Evolutionary conservation across 208 protist genomes (phyloP).

Genomic region (Wallacemonas sp.): DNA sequence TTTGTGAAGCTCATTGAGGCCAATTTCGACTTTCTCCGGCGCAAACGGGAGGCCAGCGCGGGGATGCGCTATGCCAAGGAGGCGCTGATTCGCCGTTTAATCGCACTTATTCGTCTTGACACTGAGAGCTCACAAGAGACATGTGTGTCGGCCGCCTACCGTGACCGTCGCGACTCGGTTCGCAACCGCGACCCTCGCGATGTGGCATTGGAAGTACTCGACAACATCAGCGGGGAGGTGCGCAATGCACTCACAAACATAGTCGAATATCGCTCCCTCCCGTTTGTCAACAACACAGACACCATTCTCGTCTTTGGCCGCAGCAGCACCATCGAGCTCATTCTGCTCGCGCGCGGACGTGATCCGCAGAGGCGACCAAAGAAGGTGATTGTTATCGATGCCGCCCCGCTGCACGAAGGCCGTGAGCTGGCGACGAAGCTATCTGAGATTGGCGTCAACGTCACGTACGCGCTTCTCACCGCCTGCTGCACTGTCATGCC

Average conservation of each 20-base stretch:
- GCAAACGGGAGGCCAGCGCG: constrained; percentile 53
- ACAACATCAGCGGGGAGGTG: constrained; percentile 55
- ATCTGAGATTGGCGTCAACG: constrained; percentile 75
- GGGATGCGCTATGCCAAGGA: constrained; percentile 80
- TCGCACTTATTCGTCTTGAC: constrained; percentile 26
- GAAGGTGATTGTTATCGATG: constrained; percentile 94
- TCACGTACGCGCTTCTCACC: constrained; percentile 94
- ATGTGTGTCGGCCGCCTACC: constrained; percentile 25
- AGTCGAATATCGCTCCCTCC: constrained; percentile 69
- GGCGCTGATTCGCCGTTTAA: constrained; percentile 54
- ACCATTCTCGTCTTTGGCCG: constrained; percentile 83
- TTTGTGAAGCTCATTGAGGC: constrained; percentile 64
- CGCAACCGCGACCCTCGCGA: constrained; percentile 45
- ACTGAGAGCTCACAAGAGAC: constrained; percentile 24
- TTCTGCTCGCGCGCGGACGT: constrained; percentile 58
- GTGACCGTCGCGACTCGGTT: constrained; percentile 11
- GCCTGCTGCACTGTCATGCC: constrained; percentile 95
- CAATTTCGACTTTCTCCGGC: constrained; percentile 75
- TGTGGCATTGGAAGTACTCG: constrained; percentile 43
- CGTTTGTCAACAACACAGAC: constrained; percentile 63
- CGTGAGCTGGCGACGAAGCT: constrained; percentile 72
- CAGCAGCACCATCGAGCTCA: constrained; percentile 72
- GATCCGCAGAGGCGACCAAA: constrained; percentile 44
- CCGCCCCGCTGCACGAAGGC: constrained; percentile 93
- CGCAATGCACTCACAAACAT: constrained; percentile 71